These are phyloP conservation scores for Didymella pinodella DNA, from an alignment of 2,329 filamentous ascomycete genomes.

Conservation along the genomic window DNA sequence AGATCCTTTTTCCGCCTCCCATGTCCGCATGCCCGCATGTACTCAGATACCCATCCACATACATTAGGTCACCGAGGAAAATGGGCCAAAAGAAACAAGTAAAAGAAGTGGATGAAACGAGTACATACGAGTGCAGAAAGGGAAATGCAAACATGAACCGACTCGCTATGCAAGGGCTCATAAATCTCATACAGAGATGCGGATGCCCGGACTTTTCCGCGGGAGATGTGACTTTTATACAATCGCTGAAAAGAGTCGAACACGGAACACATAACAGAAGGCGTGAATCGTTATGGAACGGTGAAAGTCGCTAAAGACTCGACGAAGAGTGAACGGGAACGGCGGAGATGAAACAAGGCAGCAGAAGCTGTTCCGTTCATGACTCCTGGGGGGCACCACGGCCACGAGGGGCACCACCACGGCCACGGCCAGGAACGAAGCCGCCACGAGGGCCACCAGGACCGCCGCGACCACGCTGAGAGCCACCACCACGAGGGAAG, in stretches of 20 bases:
- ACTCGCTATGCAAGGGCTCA: conserved; percentile 52
- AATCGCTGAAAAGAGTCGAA: conserved; percentile 43
- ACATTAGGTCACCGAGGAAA: conserved; percentile 37
- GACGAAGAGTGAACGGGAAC: conserved; percentile 18
- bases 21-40: conserved; percentile 30
- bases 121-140: conserved; percentile 40
- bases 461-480: conserved; percentile 68
- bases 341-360: conserved; percentile 17
- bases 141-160: conserved; percentile 45
- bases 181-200: conserved; percentile 37
- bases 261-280: conserved; percentile 50
- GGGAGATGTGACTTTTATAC: conserved; percentile 50
- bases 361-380: conserved; percentile 29
- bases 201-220: conserved; percentile 48
- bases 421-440: conserved; percentile 70
- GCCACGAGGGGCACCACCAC: conserved; percentile 69
- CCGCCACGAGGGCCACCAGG: conserved; percentile 67
- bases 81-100: conserved; percentile 39
- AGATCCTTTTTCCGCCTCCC: conserved; percentile 25
- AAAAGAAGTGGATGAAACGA: conserved; percentile 35
- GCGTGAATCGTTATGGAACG: conserved; percentile 48
- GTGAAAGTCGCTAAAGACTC: conserved; percentile 30
- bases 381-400: conserved; percentile 48
- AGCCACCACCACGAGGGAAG: conserved; percentile 53
- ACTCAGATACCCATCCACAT: conserved; percentile 40